Conservation (phyloP, 108 stramenopile species). For the Skeletonema potamos region DNA sequence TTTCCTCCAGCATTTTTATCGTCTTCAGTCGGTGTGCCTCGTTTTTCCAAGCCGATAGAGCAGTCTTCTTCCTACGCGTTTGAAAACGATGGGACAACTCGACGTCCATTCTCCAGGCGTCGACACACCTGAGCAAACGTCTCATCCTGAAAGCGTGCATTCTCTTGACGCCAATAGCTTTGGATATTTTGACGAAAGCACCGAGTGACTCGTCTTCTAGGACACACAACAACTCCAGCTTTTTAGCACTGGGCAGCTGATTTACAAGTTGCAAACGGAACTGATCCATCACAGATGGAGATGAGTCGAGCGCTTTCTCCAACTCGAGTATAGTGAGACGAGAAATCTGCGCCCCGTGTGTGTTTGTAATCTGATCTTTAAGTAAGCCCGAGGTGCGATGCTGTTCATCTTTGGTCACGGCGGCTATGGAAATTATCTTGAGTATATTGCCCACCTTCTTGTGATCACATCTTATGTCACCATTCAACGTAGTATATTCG, state of each 20-base stretch:
- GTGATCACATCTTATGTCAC: background rate
- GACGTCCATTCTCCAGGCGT: constrained; percentile 6
- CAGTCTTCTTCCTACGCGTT: background rate
- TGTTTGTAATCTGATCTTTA: background rate
- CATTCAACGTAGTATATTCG: constrained; percentile 8
- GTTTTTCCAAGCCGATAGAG: constrained; percentile 3
- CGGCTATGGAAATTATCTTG: constrained; percentile 23
- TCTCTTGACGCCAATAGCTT: constrained; percentile 1
- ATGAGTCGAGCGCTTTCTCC: constrained; percentile 2
- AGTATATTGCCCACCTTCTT: constrained; percentile 6
- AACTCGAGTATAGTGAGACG: background rate
- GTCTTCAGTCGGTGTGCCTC: constrained; percentile 3
- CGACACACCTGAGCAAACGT: background rate
- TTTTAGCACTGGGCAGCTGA: constrained; percentile 4
- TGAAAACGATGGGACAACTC: background rate
- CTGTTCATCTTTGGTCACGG: constrained; percentile 9
- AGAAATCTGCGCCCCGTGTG: background rate
- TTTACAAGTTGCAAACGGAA: constrained; percentile 18
- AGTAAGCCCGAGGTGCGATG: constrained; percentile 13
- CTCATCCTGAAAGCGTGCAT: background rate
- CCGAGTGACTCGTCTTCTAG: constrained; percentile 13
- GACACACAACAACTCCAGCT: constrained; percentile 13
- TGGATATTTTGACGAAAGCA: constrained; percentile 15
- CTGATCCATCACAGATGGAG: constrained; percentile 1
- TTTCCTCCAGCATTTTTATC: background rate